These are phyloP conservation scores for Fusarium nanum DNA, from an alignment of 2,329 filamentous ascomycete species.

Conservation along the genomic window DNA sequence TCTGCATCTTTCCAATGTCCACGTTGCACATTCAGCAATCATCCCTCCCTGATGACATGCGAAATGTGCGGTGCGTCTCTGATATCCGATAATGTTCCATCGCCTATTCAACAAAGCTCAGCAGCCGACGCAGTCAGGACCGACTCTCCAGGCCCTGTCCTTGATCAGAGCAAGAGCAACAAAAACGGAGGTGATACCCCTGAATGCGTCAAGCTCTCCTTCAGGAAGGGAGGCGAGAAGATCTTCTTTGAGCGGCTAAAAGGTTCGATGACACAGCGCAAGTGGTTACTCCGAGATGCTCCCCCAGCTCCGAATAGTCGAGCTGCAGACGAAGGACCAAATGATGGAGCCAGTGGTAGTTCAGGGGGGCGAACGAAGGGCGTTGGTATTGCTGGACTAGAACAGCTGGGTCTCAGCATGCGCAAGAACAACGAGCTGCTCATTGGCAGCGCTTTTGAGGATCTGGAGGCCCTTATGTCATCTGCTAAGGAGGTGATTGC, in stretches of 20 bases:
- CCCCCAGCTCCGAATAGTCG: slow-evolving; percentile 80
- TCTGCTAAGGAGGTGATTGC: slow-evolving; percentile 97
- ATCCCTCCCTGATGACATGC: slow-evolving; percentile 85
- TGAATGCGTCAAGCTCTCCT: slow-evolving; percentile 90
- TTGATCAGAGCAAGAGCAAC: slow-evolving; percentile 54
- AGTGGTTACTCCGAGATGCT: slow-evolving; percentile 92
- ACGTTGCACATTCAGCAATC: slow-evolving; percentile 93
- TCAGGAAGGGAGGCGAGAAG: slow-evolving; percentile 88
- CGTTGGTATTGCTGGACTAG: slow-evolving; percentile 91
- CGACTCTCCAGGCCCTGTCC: slow-evolving; percentile 82
- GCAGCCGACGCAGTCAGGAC: slow-evolving; percentile 59
- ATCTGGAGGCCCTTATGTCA: slow-evolving; percentile 95
- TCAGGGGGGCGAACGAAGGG: slow-evolving; percentile 63
- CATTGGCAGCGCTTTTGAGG: slow-evolving; percentile 94
- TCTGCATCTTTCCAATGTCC: slow-evolving; percentile 73
- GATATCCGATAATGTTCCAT: slow-evolving; percentile 62
- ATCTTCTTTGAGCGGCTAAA: slow-evolving; percentile 92
- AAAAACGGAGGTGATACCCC: slow-evolving; percentile 64
- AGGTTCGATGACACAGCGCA: slow-evolving; percentile 87
- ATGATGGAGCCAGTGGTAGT: slow-evolving; percentile 42
- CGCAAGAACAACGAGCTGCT: slow-evolving; percentile 93
- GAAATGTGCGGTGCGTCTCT: slow-evolving; percentile 91
- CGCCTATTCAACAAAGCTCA: slow-evolving; percentile 50
- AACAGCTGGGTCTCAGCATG: slow-evolving; percentile 84
- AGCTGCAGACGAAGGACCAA: slow-evolving; percentile 52